These are phyloP conservation scores for Adansonia rubrostipa DNA, from an alignment of 441 rosid genomes.

Conservation along the genomic window DNA sequence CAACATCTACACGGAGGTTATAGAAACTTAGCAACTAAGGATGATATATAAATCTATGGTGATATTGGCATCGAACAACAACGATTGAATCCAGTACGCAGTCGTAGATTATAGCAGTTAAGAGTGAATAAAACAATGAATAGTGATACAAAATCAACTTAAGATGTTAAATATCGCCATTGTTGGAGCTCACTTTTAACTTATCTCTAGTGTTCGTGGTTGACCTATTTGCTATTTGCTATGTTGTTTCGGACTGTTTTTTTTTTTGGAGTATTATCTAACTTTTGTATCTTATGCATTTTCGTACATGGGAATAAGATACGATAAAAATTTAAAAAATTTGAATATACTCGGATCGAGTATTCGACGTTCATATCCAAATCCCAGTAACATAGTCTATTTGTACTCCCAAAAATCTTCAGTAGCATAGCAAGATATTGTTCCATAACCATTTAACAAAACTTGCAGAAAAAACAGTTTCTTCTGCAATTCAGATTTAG, in stretches of 20 bases:
- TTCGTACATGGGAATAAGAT: too few relatives aligned
- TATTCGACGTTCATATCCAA: too few relatives aligned
- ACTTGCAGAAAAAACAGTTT: not conserved
- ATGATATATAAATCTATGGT: slow-evolving; percentile 4
- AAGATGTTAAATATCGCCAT: slow-evolving; percentile 33
- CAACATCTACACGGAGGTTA: not conserved
- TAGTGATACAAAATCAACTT: slow-evolving; percentile 15
- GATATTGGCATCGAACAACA: not conserved
- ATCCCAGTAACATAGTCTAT: not conserved
- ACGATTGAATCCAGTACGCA: not conserved
- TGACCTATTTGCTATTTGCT: slow-evolving; percentile 33
- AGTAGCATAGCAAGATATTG: slow-evolving; percentile 20
- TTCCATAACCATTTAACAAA: not conserved
- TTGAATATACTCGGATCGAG: too few relatives aligned
- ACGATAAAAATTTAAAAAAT: too few relatives aligned
- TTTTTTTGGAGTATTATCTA: too few relatives aligned
- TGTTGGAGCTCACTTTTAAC: slow-evolving; percentile 41
- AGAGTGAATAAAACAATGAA: not conserved
- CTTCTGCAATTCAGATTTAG: not conserved
- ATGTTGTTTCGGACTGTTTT: not conserved
- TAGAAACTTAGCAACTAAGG: slow-evolving; percentile 17
- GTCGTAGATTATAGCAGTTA: not conserved
- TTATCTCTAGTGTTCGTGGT: slow-evolving; percentile 35
- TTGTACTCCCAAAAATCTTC: slow-evolving; percentile 20
- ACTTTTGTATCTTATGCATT: too few relatives aligned